A percentile compares a stretch with the other conserved stretches of the same genome.
phyloP scores from a whole-genome alignment of 768 basidiomycete species.

The Pleurotus pulmonarius region DNA sequence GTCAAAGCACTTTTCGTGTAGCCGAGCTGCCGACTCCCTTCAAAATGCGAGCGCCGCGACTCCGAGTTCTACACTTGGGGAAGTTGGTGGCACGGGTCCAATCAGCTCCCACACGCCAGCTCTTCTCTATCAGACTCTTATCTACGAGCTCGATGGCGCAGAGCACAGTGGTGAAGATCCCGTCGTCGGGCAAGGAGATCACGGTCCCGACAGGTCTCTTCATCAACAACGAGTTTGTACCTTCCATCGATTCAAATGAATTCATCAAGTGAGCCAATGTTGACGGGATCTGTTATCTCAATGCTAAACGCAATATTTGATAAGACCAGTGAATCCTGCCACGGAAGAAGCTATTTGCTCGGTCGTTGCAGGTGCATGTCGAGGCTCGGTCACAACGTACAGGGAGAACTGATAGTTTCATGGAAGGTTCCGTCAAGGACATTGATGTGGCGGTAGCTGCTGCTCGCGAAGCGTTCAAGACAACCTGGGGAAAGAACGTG shows the following conservation, averaged over 20 bases:
- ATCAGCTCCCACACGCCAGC: neutral
- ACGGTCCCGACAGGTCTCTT: constrained; percentile 80
- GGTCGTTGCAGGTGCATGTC: constrained; percentile 52
- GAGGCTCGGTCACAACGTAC: neutral
- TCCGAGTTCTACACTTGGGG: neutral
- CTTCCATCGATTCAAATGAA: constrained; percentile 67
- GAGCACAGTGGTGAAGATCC: constrained; percentile 34
- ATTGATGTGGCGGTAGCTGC: constrained; percentile 82
- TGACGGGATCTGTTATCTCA: constrained; percentile 15
- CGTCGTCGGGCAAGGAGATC: constrained; percentile 44
- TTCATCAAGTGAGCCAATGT: constrained; percentile 50
- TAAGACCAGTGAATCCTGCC: constrained; percentile 70
- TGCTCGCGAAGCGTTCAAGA: constrained; percentile 78
- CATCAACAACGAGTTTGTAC: constrained; percentile 87
- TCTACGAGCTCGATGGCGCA: constrained; percentile 39
- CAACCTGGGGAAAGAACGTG: constrained; percentile 86
- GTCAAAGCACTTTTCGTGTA: neutral
- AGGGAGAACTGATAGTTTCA: neutral
- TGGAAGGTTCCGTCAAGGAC: constrained; percentile 63
- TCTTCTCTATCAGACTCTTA: constrained; percentile 2
- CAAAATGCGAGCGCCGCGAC: neutral
- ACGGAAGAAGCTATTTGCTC: constrained; percentile 73
- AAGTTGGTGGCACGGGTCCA: neutral
- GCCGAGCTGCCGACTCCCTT: neutral
- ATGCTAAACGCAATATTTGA: constrained; percentile 15